Conservation (phyloP, 1,139 yeast species). For the Zygosaccharomyces sapae region DNA sequence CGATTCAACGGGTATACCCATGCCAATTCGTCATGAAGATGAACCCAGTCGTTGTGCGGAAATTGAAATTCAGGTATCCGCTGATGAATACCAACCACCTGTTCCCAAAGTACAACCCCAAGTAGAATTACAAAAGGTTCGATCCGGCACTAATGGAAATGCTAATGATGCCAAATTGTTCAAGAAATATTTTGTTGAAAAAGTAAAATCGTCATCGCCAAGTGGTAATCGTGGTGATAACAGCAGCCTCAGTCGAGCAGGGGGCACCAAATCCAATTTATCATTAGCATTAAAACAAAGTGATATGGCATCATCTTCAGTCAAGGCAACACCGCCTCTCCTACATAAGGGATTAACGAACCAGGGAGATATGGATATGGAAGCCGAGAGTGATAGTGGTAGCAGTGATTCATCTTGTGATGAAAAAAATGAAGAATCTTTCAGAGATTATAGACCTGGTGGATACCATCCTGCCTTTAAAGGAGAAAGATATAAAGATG, state of each 20-base stretch:
- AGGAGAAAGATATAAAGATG: constrained; percentile 62
- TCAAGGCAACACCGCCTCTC: not conserved
- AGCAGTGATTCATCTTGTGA: constrained; percentile 37
- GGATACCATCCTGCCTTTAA: constrained; percentile 77
- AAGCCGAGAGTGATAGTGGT: constrained; percentile 24
- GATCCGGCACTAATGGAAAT: constrained; percentile 1
- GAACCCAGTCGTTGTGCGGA: constrained; percentile 4
- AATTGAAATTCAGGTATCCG: constrained; percentile 4
- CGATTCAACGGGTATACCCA: not conserved
- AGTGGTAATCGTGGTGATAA: not conserved
- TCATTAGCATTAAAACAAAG: constrained; percentile 25
- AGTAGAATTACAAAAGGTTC: not conserved
- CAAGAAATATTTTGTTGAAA: constrained; percentile 11
- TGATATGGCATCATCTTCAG: constrained; percentile 2
- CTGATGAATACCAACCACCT: constrained; percentile 3
- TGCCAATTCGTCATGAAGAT: not conserved
- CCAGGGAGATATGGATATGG: constrained; percentile 2
- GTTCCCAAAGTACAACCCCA: constrained; percentile 3
- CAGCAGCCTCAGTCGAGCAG: not conserved
- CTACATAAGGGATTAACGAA: constrained; percentile 12
- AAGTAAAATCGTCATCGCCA: constrained; percentile 8
- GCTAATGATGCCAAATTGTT: constrained; percentile 11
- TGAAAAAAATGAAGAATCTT: constrained; percentile 58
- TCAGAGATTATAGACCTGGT: constrained; percentile 63
- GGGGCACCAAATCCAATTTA: constrained; percentile 22